Base-by-base conservation (phyloP, 257 asterid species). In the Nicotiana noctiflora region DNA sequence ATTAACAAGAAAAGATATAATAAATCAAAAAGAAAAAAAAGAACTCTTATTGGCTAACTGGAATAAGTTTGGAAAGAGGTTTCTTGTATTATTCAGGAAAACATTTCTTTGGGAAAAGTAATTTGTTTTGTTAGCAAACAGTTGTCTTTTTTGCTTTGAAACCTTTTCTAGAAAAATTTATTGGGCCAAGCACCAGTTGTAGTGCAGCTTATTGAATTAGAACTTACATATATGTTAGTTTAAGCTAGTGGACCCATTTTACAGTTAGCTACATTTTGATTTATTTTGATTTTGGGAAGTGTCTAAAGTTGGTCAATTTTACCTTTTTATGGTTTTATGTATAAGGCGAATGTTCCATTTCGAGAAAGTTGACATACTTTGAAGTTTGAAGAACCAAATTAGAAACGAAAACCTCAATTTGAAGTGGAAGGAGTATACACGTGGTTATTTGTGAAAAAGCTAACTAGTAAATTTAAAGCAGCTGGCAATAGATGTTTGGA, bases 161-260 rank as follows among this genome's bases (percentile, higher is more conserved):
- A 31, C 74, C 25, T 3, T 15, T 37, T 65, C 18, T 6, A 31
- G 74, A 31, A 34, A 64, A 65, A 6, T 65, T 4, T 18, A n/a
- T 18, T 66, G 14, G 75, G 53, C 29, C 17, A 66, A 32, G 27
- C 53, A 66, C 75, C 21, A 66, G n/a, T 66, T 31, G 37, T 66
- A 34, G 52, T 32, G 76, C 55, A 37, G 56, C 56, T 40, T 68
- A 11, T 68, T 68, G 77, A 11, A 19, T 68, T 40, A 37, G 55
- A 67, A 37, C 18, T 34, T 67, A 37, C 4, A 37, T 37, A 67
- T 67, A 10, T 67, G 55, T 37, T 67, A 10, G 76, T 44, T 67
- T 67, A 67, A 67, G 76, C 76, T 67, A 67, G 53, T n/a, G 76
- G 29, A 67, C 29, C 55, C 76, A 37, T 67, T 10, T 67, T 34